Conservation (phyloP, 1,284 basidiomycete genomes). For the Malassezia pachydermatis region DNA sequence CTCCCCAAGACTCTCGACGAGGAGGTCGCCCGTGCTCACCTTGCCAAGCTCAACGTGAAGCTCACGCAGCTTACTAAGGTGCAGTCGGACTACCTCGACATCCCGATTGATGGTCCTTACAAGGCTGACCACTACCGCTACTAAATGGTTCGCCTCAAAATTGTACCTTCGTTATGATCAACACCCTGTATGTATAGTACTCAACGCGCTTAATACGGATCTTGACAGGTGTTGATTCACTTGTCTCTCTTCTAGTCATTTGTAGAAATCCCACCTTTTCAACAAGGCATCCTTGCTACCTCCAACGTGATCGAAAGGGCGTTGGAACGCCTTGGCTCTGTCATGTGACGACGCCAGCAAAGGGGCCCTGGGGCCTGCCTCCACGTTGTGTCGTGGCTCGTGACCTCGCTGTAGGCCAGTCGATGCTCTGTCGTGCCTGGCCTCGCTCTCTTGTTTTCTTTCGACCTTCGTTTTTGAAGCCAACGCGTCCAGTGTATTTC, state of each 20-base stretch:
- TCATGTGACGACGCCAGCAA: neutral
- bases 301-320: too few relatives aligned
- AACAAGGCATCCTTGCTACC: constrained; percentile 38
- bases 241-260: neutral
- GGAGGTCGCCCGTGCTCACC: constrained; percentile 92
- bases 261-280: constrained; percentile 28
- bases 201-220: constrained; percentile 19
- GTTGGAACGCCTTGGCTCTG: neutral
- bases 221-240: constrained; percentile 9
- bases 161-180: constrained; percentile 3
- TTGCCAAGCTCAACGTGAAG: constrained; percentile 83
- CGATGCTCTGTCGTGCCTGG: neutral
- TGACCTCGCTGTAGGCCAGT: neutral
- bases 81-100: constrained; percentile 86
- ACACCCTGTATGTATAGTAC: constrained; percentile 19
- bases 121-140: constrained; percentile 52
- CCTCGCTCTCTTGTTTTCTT: neutral
- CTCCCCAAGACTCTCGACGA: constrained; percentile 96
- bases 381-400: neutral
- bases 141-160: constrained; percentile 20
- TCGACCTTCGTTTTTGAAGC: neutral
- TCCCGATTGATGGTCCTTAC: constrained; percentile 81
- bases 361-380: neutral
- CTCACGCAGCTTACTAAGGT: constrained; percentile 67
- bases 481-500: neutral